Conservation (phyloP, 1,284 basidiomycete genomes). For the Golubevia pallescens region DNA sequence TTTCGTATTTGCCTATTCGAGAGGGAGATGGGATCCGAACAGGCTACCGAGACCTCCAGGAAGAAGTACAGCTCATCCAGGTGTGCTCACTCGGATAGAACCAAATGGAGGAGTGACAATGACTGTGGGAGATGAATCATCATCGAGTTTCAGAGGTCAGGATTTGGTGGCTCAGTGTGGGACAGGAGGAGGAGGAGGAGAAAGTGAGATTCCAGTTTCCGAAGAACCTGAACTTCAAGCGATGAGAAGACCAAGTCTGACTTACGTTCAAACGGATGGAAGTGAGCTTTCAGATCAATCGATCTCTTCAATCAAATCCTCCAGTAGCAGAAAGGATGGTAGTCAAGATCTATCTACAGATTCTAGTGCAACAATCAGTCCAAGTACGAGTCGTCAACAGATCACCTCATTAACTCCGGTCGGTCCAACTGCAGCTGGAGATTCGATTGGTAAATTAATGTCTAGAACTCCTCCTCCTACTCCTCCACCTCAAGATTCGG, state of each 20-base stretch:
- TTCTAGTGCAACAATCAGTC: neutral
- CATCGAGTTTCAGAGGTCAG: neutral
- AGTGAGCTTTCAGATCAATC: neutral
- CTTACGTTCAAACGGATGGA: neutral
- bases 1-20: conserved; percentile 50
- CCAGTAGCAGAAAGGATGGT: neutral
- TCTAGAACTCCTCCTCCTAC: neutral
- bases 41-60: conserved; percentile 46
- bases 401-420: neutral
- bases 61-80: too few relatives aligned
- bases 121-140: neutral
- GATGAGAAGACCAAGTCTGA: neutral
- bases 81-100: neutral
- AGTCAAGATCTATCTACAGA: neutral
- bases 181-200: neutral
- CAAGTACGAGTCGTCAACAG: too few relatives aligned
- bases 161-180: neutral
- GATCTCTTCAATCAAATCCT: neutral
- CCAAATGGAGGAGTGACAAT: neutral
- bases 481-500: neutral
- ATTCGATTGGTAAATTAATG: neutral
- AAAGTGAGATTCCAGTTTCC: too few relatives aligned
- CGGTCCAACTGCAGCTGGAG: neutral
- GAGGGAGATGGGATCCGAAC: conserved; percentile 47
- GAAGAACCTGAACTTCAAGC: neutral